phyloP scores from a whole-genome alignment of 2,329 filamentous ascomycete species.

The Chaetomium sp. region DNA sequence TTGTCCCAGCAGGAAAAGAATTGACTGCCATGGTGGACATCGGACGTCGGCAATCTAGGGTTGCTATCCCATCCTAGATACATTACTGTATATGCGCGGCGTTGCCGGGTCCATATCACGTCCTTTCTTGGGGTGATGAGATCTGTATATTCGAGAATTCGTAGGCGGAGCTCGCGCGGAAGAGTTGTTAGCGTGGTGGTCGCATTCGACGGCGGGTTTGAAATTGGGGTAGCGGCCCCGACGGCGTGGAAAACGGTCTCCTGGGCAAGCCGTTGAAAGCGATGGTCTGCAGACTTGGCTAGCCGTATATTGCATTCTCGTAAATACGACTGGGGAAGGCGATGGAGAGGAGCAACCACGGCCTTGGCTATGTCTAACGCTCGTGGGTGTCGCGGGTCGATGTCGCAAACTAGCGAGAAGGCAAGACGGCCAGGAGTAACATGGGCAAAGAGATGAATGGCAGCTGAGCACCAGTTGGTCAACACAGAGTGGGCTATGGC shows the following conservation, averaged over 20 bases:
- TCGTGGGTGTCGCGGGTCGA: slow-evolving; percentile 8
- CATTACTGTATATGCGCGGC: not conserved
- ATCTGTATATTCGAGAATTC: slow-evolving; percentile 29
- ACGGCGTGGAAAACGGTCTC: not conserved
- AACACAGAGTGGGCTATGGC: slow-evolving; percentile 13
- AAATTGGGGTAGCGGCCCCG: not conserved
- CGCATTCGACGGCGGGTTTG: not conserved
- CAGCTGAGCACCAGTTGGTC: slow-evolving; percentile 18
- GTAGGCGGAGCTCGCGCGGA: slow-evolving; percentile 22
- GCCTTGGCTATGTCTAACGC: not conserved
- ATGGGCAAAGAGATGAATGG: slow-evolving; percentile 13
- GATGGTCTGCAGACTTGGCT: not conserved
- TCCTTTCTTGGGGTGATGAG: slow-evolving; percentile 30
- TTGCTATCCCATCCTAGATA: not conserved
- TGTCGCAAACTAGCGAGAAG: slow-evolving; percentile 25
- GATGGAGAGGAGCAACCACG: not conserved
- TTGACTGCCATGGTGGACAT: slow-evolving; percentile 11
- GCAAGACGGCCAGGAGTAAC: slow-evolving; percentile 18
- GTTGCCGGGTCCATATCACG: slow-evolving; percentile 21
- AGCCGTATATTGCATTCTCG: slow-evolving; percentile 2
- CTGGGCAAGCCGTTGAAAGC: not conserved
- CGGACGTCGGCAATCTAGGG: not conserved
- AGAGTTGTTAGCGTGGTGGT: not conserved
- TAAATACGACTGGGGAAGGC: not conserved
- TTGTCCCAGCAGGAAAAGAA: not conserved